Base-by-base conservation (phyloP, 1,139 yeast species). In the Ashbya aceris region DNA sequence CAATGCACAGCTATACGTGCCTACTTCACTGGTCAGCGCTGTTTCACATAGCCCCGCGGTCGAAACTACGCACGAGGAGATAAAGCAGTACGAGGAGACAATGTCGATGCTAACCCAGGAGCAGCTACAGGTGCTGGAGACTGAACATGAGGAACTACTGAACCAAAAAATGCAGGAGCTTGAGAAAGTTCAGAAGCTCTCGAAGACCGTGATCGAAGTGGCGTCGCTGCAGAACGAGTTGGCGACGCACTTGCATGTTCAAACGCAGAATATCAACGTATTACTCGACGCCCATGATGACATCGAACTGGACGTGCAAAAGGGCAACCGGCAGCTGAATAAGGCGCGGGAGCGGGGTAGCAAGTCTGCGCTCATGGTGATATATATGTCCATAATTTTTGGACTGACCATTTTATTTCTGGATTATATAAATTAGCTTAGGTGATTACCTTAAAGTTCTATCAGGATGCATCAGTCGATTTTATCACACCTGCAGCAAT, bases 151-250 rank as follows among this genome's bases (percentile, higher is more conserved):
- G 46, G 80, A 77, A 43, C 68, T 89, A 30, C 60, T 87, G 12
- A 66, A 71, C 41, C 60, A 74, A 43, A 82, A 83, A 52, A 65
- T 74, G 12, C 77, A 77, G 40, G 94, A 87, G 50, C 65, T 89
- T 36, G 74, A 77, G 42, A 77, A 78, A 49, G 83, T 79, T 8
- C 78, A 76, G 49, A 68, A 73, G 47, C 76, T 91, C n/a, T 93
- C 87, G 57, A 72, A 71, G 46, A 77, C 95, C 2, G 79, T 89
- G 67, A 65, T 79, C 41, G 96, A 87, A 56, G 83, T 91, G 40
- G 75, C 91, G 1, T 77, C 79, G 43, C 64, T 91, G 49, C 95
- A 87, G 55, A 71, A 81, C 28, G 94, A 86, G 54, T 69, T 91
- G 46, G 73, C 87, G 3, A 69, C 80, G 40, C 95, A 89, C 56